Percentiles rank a stretch among this genome's conserved stretches.
Evolutionary conservation across 1,284 basidiomycete genomes (phyloP).

Genomic region (Erythrobasidium hasegawianum): DNA sequence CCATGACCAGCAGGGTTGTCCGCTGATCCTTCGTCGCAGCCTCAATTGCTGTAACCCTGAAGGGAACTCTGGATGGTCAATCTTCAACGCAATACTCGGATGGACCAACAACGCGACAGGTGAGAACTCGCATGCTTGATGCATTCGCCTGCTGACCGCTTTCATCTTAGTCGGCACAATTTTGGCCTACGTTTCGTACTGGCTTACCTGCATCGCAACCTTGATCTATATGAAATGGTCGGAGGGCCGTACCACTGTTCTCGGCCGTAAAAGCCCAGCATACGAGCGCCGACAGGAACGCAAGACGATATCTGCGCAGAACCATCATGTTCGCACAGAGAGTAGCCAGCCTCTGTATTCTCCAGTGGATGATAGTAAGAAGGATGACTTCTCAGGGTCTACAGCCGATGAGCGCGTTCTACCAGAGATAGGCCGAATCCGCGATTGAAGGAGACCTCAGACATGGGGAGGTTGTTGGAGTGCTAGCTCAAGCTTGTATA

Average conservation of each 20-base stretch:
- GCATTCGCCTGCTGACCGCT: too few species aligned
- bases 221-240: constrained; percentile 67
- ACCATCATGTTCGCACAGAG: constrained; percentile 40
- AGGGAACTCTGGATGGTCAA: constrained; percentile 61
- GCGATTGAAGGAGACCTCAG: too few species aligned
- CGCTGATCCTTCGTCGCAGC: constrained; percentile 7
- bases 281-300: constrained; percentile 29
- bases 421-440: too few species aligned
- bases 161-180: constrained; percentile 61
- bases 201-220: constrained; percentile 63
- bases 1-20: background rate
- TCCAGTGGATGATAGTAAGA: too few species aligned
- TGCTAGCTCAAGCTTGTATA: too few species aligned
- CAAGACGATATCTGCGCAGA: constrained; percentile 56
- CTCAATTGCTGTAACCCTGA: constrained; percentile 75
- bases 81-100: constrained; percentile 69
- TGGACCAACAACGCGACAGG: constrained; percentile 39
- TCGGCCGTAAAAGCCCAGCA: constrained; percentile 44
- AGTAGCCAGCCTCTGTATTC: too few species aligned
- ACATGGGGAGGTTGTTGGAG: too few species aligned
- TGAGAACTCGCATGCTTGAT: too few species aligned
- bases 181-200: constrained; percentile 67
- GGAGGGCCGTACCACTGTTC: constrained; percentile 53
- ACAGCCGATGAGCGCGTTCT: too few species aligned
- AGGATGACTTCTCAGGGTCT: too few species aligned